Base-by-base conservation (phyloP, 192 early-diverging fungal genomes). In the Podila horticola region DNA sequence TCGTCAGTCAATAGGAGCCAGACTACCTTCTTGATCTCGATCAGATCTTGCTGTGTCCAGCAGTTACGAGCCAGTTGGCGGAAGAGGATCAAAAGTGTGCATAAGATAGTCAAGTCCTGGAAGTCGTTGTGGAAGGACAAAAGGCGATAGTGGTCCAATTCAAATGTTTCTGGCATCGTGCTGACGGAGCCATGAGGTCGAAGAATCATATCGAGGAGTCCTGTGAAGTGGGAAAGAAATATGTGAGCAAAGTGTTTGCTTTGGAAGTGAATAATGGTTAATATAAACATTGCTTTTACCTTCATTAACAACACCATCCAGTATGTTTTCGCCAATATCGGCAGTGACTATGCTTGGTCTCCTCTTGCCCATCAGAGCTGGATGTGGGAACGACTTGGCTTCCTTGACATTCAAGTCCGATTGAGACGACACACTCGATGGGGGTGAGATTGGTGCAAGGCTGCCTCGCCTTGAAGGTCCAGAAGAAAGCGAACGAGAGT, bases 101-200 rank as follows among this genome's bases (percentile, higher is more conserved):
- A 82, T 4, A 74, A 60, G 34, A 86, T 74, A 1, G 83, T 84
- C 4, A 86, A 31, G 30, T 82, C 83, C 57, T 86, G 85, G 67
- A 84, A 84, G 62, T 86, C 85, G 36, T 84, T 76, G 48, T 83
- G 75, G 61, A 86, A 86, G 19, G 75, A 76, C 4, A 76, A 45
- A 26, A 86, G 31, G 5, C 85, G 74, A 33, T 83, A 75, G 34
- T 82, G 68, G 34, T 86, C 85, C 51, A 86, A 62, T 61, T 82
- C 74, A 51, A 86, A 69, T 2, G 82, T 84, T 57, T 81, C 77
- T 5, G 77, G 77, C 77, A 81, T 81, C 1, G 77, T 69, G 17
- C 41, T 51, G n/a, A 61, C 67, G 12, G 77, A 63, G 29, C 58
- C 55, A 52, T 81, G 70, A 24, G 77, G 71, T 31, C 62, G 36